phyloP scores from a whole-genome alignment of 2,329 filamentous ascomycete genomes.

The Coniochaeta sp. region DNA sequence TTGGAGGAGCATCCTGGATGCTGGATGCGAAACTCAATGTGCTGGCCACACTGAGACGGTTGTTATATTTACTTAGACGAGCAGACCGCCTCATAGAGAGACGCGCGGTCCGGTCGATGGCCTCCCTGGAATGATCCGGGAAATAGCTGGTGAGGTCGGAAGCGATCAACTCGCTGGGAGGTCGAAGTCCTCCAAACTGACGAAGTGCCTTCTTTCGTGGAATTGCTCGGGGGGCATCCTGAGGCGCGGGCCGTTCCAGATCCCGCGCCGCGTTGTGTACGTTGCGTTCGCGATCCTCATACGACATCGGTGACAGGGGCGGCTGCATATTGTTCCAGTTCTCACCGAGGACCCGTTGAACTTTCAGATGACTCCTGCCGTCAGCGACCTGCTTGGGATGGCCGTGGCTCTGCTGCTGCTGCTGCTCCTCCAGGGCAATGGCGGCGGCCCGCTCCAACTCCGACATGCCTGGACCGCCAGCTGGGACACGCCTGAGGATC shows the following conservation, averaged over 20 bases:
- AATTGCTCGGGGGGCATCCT: conserved; percentile 34
- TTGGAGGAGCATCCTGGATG: conserved; percentile 84
- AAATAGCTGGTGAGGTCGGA: conserved; percentile 97
- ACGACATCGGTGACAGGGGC: conserved; percentile 75
- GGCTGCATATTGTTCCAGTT: conserved; percentile 76
- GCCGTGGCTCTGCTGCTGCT: conserved; percentile 64
- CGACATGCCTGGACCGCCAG: conserved; percentile 78
- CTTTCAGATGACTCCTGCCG: conserved; percentile 75
- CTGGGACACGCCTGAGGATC: conserved; percentile 87
- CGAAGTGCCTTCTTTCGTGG: conserved; percentile 49
- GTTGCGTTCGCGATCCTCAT: conserved; percentile 61
- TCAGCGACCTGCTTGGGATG: conserved; percentile 57
- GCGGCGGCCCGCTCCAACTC: conserved; percentile 82
- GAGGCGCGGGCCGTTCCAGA: conserved; percentile 47
- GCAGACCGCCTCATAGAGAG: conserved; percentile 87
- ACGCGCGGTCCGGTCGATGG: conserved; percentile 91
- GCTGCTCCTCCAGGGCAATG: conserved; percentile 82
- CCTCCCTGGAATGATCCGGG: conserved; percentile 86
- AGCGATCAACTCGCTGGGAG: conserved; percentile 94
- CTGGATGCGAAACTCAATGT: conserved; percentile 90
- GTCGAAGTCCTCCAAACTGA: conserved; percentile 84
- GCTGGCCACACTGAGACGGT: conserved; percentile 86
- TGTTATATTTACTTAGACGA: conserved; percentile 85
- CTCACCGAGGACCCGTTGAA: conserved; percentile 84
- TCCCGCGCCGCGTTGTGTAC: conserved; percentile 51